Percentiles rank a stretch among this genome's conserved stretches.
These are phyloP conservation scores for Schizophyllum commune DNA, from an alignment of 1,284 basidiomycete genomes.

Conservation along the genomic window DNA sequence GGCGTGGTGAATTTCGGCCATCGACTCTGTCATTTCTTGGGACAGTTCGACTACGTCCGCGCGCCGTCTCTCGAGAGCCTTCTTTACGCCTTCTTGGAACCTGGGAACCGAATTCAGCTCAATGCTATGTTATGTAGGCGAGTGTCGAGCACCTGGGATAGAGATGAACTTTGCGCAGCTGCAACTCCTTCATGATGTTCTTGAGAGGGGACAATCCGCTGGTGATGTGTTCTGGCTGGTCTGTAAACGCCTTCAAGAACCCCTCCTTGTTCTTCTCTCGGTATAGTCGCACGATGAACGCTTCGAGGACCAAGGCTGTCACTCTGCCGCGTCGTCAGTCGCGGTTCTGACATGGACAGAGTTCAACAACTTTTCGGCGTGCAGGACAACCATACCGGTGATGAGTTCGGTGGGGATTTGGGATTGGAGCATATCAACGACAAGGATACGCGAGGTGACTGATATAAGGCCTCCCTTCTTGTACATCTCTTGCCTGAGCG, in stretches of 20 bases:
- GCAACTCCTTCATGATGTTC: slow-evolving; percentile 89
- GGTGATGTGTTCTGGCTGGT: slow-evolving; percentile 92
- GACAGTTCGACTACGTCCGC: slow-evolving; percentile 93
- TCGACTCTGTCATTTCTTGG: slow-evolving; percentile 78
- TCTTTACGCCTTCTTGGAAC: slow-evolving; percentile 84
- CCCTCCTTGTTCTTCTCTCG: slow-evolving; percentile 83
- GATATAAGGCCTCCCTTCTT: slow-evolving; percentile 85
- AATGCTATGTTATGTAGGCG: too few species aligned
- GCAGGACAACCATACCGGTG: slow-evolving; percentile 89
- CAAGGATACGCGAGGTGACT: slow-evolving; percentile 89
- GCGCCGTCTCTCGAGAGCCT: slow-evolving; percentile 70
- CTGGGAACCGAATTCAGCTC: slow-evolving; percentile 30
- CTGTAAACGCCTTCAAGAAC: slow-evolving; percentile 95
- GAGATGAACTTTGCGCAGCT: slow-evolving; percentile 81
- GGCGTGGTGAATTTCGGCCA: slow-evolving; percentile 88
- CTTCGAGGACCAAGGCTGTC: slow-evolving; percentile 77
- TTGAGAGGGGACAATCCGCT: slow-evolving; percentile 87
- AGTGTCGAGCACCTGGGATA: too few species aligned
- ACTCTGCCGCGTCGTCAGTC: slow-evolving; percentile 43
- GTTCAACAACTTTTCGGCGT: slow-evolving; percentile 73
- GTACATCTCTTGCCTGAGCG: slow-evolving; percentile 77
- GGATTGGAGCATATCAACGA: slow-evolving; percentile 90
- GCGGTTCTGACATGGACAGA: not conserved
- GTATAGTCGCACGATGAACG: slow-evolving; percentile 86
- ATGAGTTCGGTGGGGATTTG: slow-evolving; percentile 71